These are phyloP conservation scores for Senna tora DNA, from an alignment of 306 rosid species.

Conservation along the genomic window DNA sequence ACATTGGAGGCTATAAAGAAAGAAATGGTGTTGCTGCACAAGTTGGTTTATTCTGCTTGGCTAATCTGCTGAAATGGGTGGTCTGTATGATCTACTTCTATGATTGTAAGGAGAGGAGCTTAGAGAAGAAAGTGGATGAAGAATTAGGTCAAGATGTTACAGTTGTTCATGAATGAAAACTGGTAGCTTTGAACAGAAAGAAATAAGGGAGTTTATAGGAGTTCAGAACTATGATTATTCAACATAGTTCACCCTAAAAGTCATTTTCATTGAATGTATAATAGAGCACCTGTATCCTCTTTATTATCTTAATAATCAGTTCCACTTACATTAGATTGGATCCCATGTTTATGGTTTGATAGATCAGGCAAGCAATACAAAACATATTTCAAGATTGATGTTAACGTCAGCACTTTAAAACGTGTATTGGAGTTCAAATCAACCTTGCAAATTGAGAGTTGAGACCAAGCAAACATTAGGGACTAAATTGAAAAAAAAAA, in stretches of 20 bases:
- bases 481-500: too few species aligned
- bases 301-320: background rate
- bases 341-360: background rate
- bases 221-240: background rate
- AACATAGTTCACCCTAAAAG: background rate
- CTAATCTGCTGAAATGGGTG: slow-evolving; percentile 61
- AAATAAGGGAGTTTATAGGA: background rate
- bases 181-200: slow-evolving; percentile 2
- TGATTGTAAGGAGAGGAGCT: slow-evolving; percentile 46
- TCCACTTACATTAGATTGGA: background rate
- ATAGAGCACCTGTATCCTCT: background rate
- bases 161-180: slow-evolving; percentile 23
- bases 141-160: slow-evolving; percentile 36
- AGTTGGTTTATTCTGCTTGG: slow-evolving; percentile 45
- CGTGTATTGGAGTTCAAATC: background rate
- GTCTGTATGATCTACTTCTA: slow-evolving; percentile 50
- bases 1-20: slow-evolving; percentile 41
- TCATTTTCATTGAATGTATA: slow-evolving; percentile 1
- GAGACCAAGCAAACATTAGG: too few species aligned
- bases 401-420: background rate
- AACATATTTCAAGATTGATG: background rate
- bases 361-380: background rate
- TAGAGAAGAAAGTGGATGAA: slow-evolving; percentile 45
- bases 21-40: slow-evolving; percentile 37
- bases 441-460: too few species aligned